A percentile compares a stretch with the other conserved stretches of the same genome.
phyloP scores from a whole-genome alignment of 768 basidiomycete species.

The Pleurotus citrinopileatus region DNA sequence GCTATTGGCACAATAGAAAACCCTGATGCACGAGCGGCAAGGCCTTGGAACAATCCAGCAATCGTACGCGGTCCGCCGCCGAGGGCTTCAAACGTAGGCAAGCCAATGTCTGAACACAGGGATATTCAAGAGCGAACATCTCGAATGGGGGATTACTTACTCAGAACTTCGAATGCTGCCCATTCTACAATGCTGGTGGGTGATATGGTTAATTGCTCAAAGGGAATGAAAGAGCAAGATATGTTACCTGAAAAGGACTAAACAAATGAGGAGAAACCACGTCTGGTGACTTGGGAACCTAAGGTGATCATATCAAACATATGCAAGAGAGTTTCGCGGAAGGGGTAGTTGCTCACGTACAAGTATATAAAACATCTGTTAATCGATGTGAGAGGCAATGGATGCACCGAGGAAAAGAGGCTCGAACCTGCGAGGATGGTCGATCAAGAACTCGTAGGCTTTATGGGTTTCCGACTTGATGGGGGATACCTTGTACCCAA shows the following conservation, averaged over 20 bases:
- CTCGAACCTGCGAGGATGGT: slow-evolving; percentile 67
- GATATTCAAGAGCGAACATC: background rate
- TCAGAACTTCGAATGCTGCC: slow-evolving; percentile 64
- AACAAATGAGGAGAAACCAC: slow-evolving; percentile 62
- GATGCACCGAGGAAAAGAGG: background rate
- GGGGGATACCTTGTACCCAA: slow-evolving; percentile 46
- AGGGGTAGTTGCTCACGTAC: no score
- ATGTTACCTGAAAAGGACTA: slow-evolving; percentile 53
- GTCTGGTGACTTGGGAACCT: slow-evolving; percentile 75
- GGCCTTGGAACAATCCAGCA: slow-evolving; percentile 51
- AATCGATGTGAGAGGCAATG: background rate
- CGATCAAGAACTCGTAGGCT: slow-evolving; percentile 68
- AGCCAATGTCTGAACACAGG: slow-evolving; percentile 32
- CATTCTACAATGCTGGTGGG: slow-evolving; percentile 56
- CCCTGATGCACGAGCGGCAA: slow-evolving; percentile 52
- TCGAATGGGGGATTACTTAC: slow-evolving; percentile 22
- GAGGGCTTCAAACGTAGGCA: slow-evolving; percentile 35
- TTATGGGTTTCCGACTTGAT: slow-evolving; percentile 42
- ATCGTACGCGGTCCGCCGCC: slow-evolving; percentile 36
- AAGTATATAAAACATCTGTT: slow-evolving; percentile 63
- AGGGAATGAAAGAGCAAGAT: background rate
- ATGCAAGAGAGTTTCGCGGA: slow-evolving; percentile 19
- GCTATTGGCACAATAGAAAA: slow-evolving; percentile 46
- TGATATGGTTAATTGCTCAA: background rate
- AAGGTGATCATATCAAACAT: slow-evolving; percentile 29